Evolutionary conservation across 768 basidiomycete species (phyloP), one percentile per base, ranked within the genome.

Genomic region (Megacollybia marginata): DNA sequence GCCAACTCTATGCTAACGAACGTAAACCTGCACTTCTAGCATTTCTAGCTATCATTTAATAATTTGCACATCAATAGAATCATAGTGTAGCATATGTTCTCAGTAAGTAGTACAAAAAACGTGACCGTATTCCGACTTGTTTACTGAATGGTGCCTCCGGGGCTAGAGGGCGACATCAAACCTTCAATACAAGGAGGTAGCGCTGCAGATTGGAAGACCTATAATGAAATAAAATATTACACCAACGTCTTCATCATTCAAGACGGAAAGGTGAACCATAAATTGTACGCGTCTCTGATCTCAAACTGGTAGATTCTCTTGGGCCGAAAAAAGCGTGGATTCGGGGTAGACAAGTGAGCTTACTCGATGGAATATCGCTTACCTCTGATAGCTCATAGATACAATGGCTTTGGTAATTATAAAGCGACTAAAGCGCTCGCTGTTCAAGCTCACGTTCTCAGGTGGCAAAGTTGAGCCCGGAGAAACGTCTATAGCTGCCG

Each of bases 241-340:
- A 90, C 86, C 32, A 88, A 88, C 57, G 83, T 82, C 36, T 88
- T 85, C 55, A 67, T 89, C 46, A 60, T 82, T 9, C 65, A 80
- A 19, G 70, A 73, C 44, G 65, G 68, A 44, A 77, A 77, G 65
- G 79, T 79, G 46, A 35, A 55, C 31, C 33, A 44, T 49, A 48
- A 42, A 31, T 16, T 47, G 36, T 12, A 38, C 16, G 56, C 47
- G 16, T 43, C 33, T 48, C 20, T 20, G n/a, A 47, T 48, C 31
- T 28, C 23, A 6, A 38, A 8, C 42, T 33, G 16, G 4, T 49
- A 88, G 82, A 64, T 91, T 12, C 65, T 91, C 13, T 73, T 91
- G 9, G 88, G 88, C 4, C 77, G 76, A 57, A 91, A 91, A 65
- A 90, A 90, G 61, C 74, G 88, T 20, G 88, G 88, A 1, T 82